Evolutionary conservation across 2,329 filamentous ascomycete species (phyloP), one percentile per base, ranked within the genome.

Genomic region (Epichloe festucae): DNA sequence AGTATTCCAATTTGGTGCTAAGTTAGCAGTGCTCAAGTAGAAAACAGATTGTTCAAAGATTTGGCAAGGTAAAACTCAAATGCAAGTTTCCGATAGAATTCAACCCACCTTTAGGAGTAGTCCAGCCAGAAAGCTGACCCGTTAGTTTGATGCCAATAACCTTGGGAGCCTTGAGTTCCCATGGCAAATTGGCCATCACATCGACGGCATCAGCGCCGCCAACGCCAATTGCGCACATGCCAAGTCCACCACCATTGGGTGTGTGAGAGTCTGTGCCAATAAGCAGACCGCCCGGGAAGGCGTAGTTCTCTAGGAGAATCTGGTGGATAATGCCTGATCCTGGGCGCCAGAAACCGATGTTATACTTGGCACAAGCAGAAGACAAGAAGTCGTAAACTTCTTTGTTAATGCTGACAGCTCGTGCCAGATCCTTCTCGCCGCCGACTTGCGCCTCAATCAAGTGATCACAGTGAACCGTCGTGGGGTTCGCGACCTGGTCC

Each of bases 281-380:
- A 67, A 98, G 82, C 54, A 98, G 82, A 81, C 85, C 91, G 80
- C 93, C 93, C 59, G 93, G 93, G 85, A 97, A 97, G 70, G 90
- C 90, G 71, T 97, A 97, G 80, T 97, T 97, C 77, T 98, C 93
- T 54, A 97, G 82, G 57, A 97, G 74, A 67, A 97, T 97, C 78
- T 97, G 93, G 77, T 98, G 93, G 63, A 98, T 98, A 70, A 97
- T 98, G 79, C 93, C 93, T 68, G 91, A 96, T 63, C 93, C 93
- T 59, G 93, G 93, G 72, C 82, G 89, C 93, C 93, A 98, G 85
- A 97, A 97, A 77, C 93, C 93, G 70, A 97, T 97, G 80, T 97
- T 91, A 80, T 97, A 98, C 79, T 97, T 98, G 67, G 90, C 90
- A 70, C 91, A 97, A 59, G 91, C 87, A 57, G 84, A 84, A 56